Conservation (phyloP, 176 grass and related monocot genomes). For the Elymus sibiricus region DNA sequence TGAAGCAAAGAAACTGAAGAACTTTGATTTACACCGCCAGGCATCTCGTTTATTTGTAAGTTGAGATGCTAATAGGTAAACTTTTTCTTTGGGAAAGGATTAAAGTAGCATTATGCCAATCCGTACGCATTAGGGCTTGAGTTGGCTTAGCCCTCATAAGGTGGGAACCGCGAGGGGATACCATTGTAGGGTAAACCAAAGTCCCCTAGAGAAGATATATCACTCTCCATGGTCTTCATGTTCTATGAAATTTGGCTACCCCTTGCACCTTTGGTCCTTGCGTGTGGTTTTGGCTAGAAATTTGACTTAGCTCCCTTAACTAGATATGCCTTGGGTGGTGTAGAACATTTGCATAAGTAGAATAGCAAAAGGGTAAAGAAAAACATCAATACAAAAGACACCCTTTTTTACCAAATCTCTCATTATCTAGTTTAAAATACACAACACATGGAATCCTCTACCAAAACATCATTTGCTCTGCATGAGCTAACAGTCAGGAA, state of each 20-base stretch:
- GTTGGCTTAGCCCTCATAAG: not conserved
- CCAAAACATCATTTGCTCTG: not conserved
- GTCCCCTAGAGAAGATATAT: not conserved
- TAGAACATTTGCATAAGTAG: not conserved
- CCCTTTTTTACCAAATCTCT: not conserved
- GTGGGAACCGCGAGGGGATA: not conserved
- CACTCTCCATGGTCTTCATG: not conserved
- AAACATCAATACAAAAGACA: not conserved
- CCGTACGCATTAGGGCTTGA: not conserved
- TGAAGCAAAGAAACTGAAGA: not conserved
- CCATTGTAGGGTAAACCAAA: not conserved
- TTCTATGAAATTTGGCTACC: not conserved
- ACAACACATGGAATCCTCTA: not conserved
- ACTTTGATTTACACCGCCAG: not conserved
- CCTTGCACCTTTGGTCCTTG: not conserved
- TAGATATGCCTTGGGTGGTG: not conserved
- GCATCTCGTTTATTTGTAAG: not conserved
- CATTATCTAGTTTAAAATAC: not conserved
- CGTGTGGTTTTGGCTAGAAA: not conserved
- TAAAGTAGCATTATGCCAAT: not conserved
- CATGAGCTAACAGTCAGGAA: not conserved
- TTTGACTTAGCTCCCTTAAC: not conserved
- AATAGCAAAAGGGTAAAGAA: not conserved
- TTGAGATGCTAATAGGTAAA: not conserved
- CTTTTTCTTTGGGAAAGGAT: not conserved